Evolutionary conservation across 179 eudicot genomes (phyloP), one percentile per base, ranked within the genome.

Genomic region (Patellifolia procumbens): DNA sequence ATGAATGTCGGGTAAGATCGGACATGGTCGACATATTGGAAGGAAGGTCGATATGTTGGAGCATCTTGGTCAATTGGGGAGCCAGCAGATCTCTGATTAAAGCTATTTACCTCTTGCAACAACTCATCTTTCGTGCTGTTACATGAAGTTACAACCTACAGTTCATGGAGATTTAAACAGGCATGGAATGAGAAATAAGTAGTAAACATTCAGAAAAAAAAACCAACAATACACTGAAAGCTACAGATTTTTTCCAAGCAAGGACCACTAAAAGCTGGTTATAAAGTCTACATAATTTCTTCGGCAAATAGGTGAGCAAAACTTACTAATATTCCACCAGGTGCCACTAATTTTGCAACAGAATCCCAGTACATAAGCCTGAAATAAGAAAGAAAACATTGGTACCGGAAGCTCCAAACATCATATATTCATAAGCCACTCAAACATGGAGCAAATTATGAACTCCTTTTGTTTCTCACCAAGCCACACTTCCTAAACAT

Each of bases 321-420:
- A 74, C 97, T 88, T 85, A 91, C 98, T 77, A 94, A 70, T 74
- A 92, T 58, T 78, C 98, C 98, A 83, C 94, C 95, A 79, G 98
- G 85, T 70, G 92, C 91, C 26, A 92, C 97, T 78, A 94, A 81
- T 64, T 81, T 90, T 61, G 90, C 83, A 74, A 89, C 86, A 15
- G 98, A 86, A 79, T 92, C 92, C 98, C 97, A 94, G 76, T 92
- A 92, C 94, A 92, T 89, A 32, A 88, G 82, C 95, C 98, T 94
- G 91, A 60, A 84, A 64, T 53, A 80, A 53, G 56, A 22, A 34
- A 32, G 51, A 66, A 62, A 43, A 29, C 49, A 32, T 49, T 2
- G 45, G 60, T 63, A 60, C 15, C 39, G 53, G 75, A 35, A 67
- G 48, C 58, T 49, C 60, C 22, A 45, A 45, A 67, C 35, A 37